phyloP scores from a whole-genome alignment of 2,329 filamentous ascomycete species.

The Cucurbitaria berberidis region DNA sequence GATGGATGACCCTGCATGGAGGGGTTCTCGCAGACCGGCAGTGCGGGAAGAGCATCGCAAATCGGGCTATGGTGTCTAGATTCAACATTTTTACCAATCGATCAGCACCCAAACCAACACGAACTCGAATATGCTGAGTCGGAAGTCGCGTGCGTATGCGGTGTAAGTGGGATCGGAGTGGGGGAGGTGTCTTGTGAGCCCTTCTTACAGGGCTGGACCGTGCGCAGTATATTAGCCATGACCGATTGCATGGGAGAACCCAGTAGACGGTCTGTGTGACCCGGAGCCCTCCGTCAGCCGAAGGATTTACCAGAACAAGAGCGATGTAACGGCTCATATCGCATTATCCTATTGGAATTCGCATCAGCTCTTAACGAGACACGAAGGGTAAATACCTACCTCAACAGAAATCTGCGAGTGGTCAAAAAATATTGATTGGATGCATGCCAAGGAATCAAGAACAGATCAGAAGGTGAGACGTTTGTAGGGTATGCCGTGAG shows the following conservation, averaged over 20 bases:
- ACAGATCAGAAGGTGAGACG: slow-evolving; percentile 25
- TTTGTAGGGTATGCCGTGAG: background rate
- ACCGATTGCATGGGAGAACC: slow-evolving; percentile 16
- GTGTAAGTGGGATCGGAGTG: slow-evolving; percentile 1
- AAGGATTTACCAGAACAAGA: slow-evolving; percentile 15
- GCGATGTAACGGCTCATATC: slow-evolving; percentile 12
- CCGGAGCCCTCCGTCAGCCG: slow-evolving; percentile 6
- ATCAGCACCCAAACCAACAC: background rate
- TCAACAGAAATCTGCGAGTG: slow-evolving; percentile 12
- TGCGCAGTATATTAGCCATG: slow-evolving; percentile 35
- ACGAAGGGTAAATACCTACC: slow-evolving; percentile 20
- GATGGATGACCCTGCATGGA: background rate
- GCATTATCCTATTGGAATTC: slow-evolving; percentile 15
- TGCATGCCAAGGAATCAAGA: slow-evolving; percentile 28
- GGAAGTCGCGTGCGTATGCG: background rate
- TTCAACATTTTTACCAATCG: background rate
- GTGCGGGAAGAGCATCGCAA: background rate
- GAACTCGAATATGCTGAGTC: background rate
- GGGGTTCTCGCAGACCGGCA: background rate
- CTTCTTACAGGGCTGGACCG: slow-evolving; percentile 12
- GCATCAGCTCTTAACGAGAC: slow-evolving; percentile 23
- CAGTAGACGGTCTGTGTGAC: slow-evolving; percentile 14
- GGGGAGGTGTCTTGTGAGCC: slow-evolving; percentile 13
- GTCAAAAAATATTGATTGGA: slow-evolving; percentile 2
- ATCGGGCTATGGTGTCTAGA: background rate